Evolutionary conservation across 305 asterid species (phyloP).

Genomic region (Fraxinus xanthoxyloides): DNA sequence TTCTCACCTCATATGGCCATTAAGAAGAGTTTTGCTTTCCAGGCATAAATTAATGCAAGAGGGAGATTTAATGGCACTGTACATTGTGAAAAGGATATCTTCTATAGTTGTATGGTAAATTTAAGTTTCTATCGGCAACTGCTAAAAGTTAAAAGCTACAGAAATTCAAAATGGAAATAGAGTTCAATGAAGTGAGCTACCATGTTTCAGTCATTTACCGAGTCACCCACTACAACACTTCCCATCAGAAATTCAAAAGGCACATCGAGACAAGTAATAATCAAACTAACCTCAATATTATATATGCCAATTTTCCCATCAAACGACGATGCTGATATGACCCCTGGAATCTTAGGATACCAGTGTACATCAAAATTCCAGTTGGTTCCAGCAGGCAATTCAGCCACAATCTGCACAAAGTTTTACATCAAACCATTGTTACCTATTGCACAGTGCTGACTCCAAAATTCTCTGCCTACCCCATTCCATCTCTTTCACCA

Average conservation of each 20-base stretch:
- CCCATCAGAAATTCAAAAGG: not conserved
- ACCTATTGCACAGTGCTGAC: conserved; percentile 11
- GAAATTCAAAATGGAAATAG: not conserved
- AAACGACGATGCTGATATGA: conserved; percentile 95
- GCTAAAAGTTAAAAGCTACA: not conserved
- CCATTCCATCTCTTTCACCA: not conserved
- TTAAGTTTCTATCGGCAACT: not conserved
- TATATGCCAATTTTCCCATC: conserved; percentile 96
- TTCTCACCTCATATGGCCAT: conserved; percentile 10
- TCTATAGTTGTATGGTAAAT: not conserved
- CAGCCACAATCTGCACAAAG: conserved; percentile 79
- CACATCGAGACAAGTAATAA: not conserved
- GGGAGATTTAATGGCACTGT: not conserved
- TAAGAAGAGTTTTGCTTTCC: not conserved
- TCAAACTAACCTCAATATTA: conserved; percentile 70
- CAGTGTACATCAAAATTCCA: conserved; percentile 99
- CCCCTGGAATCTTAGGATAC: conserved; percentile 94
- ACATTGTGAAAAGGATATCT: not conserved
- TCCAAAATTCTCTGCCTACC: not conserved
- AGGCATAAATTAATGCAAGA: not conserved
- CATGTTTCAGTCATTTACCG: not conserved
- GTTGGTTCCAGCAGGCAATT: conserved; percentile 93
- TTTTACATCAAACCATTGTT: conserved; percentile 13
- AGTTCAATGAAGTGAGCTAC: not conserved
- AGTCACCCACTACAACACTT: not conserved